Conservation (phyloP, 257 asterid genomes). For the Osmanthus fragrans region DNA sequence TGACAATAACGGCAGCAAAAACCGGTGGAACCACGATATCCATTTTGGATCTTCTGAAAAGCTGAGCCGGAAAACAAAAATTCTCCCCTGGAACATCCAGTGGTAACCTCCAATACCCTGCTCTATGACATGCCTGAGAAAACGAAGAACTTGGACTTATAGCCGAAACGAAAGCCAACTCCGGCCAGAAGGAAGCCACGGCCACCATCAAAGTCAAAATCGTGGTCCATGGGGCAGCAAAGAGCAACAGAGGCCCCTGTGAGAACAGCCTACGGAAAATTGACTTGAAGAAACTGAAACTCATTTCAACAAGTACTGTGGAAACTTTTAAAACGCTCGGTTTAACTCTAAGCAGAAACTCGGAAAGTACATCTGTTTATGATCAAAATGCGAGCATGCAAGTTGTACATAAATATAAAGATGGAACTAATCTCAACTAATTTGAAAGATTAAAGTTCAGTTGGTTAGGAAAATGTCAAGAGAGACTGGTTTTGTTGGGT, state of each 20-base stretch:
- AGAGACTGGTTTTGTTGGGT: constrained; percentile 8
- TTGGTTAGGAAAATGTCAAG: constrained; percentile 26
- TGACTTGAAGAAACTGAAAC: constrained; percentile 41
- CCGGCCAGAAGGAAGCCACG: constrained; percentile 73
- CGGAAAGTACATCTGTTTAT: background rate
- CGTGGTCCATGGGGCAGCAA: constrained; percentile 76
- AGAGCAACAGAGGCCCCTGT: constrained; percentile 54
- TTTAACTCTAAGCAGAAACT: background rate
- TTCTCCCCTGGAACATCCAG: constrained; percentile 64
- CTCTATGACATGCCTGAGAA: constrained; percentile 44
- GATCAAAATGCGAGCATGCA: background rate
- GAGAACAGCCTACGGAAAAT: constrained; percentile 38
- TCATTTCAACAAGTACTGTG: constrained; percentile 28
- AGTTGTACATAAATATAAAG: background rate
- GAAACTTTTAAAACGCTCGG: no score
- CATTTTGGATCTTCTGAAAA: constrained; percentile 49
- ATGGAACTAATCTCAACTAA: no score
- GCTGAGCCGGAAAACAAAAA: constrained; percentile 57
- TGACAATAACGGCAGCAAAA: constrained; percentile 71
- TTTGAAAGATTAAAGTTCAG: constrained; percentile 23
- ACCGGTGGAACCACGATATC: constrained; percentile 79
- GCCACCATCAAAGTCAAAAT: constrained; percentile 65
- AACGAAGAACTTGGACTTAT: constrained; percentile 47
- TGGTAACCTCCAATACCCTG: constrained; percentile 58
- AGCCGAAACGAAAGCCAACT: constrained; percentile 71